A percentile compares a stretch with the other conserved stretches of the same genome.
Conservation (phyloP, 2,329 filamentous ascomycete genomes). For the Talaromyces pinophilus region DNA sequence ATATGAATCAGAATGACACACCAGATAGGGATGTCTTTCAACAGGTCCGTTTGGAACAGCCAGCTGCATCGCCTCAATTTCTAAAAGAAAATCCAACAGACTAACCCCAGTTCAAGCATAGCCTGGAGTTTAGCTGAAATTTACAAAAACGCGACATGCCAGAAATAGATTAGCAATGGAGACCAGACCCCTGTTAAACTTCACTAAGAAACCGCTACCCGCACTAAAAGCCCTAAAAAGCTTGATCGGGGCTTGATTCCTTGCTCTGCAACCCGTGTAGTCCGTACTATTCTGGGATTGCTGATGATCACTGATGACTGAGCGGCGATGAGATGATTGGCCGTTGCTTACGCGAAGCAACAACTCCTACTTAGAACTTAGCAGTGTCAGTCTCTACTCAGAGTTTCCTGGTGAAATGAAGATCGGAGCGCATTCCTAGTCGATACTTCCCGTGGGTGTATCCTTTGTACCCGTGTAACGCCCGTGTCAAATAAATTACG, state of each 20-base stretch:
- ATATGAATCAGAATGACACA: constrained; percentile 7
- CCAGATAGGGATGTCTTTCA: background rate
- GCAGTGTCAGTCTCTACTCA: background rate
- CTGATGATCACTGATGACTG: background rate
- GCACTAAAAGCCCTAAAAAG: constrained; percentile 5
- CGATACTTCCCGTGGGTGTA: background rate
- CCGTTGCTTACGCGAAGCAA: background rate
- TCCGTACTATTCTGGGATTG: background rate
- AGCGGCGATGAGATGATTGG: background rate
- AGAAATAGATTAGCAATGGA: background rate
- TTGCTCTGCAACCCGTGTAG: background rate
- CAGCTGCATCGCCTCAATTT: background rate
- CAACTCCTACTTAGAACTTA: too few relatives aligned
- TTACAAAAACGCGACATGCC: background rate
- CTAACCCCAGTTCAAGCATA: background rate
- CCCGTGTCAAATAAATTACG: background rate
- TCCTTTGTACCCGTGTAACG: background rate
- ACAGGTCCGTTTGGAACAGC: background rate
- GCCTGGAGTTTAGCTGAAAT: background rate
- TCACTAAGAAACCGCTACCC: background rate
- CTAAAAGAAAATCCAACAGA: background rate
- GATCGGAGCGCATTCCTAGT: background rate
- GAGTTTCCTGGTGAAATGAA: background rate
- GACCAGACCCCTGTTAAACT: background rate
- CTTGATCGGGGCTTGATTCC: background rate